These are phyloP conservation scores for Astragalus membranaceus DNA, from an alignment of 306 rosid genomes.

Conservation along the genomic window DNA sequence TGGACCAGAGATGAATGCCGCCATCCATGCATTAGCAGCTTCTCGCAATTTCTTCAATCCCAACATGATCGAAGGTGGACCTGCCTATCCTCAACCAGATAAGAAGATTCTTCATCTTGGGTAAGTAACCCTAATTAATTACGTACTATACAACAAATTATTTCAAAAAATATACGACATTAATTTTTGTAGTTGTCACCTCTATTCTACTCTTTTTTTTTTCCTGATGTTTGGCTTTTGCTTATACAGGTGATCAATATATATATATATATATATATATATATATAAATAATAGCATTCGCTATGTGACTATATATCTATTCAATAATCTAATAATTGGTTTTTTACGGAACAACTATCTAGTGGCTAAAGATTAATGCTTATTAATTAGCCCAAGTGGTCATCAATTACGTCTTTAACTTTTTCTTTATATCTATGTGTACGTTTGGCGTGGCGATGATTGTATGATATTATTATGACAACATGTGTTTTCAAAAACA, in stretches of 20 bases:
- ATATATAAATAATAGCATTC: neutral
- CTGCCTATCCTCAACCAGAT: constrained; percentile 61
- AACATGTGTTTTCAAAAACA: too few relatives aligned
- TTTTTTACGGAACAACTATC: neutral
- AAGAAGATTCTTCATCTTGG: constrained; percentile 91
- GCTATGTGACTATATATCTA: neutral
- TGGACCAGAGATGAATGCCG: constrained; percentile 65
- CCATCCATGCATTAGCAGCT: constrained; percentile 70
- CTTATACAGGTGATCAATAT: constrained; percentile 22
- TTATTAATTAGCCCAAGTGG: constrained; percentile 4
- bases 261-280: neutral
- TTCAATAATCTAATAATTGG: too few relatives aligned
- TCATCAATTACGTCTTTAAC: neutral
- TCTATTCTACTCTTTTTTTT: neutral
- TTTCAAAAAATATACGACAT: too few relatives aligned
- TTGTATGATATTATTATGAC: neutral
- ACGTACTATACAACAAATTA: too few relatives aligned
- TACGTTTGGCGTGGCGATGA: neutral
- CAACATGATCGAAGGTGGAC: constrained; percentile 46
- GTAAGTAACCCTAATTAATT: neutral
- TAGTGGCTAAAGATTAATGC: constrained; percentile 8
- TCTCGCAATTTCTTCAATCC: constrained; percentile 76
- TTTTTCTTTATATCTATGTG: constrained; percentile 1
- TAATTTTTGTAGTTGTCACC: neutral
- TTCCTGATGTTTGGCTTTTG: constrained; percentile 6